Conservation (phyloP, 306 rosid species). For the Pterocarpus santalinus region DNA sequence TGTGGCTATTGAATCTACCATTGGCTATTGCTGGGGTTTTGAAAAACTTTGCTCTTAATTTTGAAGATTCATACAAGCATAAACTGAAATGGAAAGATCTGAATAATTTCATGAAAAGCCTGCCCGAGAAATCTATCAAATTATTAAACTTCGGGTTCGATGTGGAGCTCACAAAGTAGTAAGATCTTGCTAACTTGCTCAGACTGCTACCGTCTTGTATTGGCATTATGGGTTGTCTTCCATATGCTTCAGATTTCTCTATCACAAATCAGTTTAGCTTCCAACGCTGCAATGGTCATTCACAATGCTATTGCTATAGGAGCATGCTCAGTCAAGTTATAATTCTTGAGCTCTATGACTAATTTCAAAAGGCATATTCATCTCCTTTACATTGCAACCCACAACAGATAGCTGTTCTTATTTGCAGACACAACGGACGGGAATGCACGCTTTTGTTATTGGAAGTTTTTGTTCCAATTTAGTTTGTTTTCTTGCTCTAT, state of each 20-base stretch:
- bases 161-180: constrained; percentile 23
- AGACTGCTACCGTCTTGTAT: constrained; percentile 6
- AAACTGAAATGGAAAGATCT: constrained; percentile 2
- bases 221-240: constrained; percentile 13
- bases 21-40: constrained; percentile 18
- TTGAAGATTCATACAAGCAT: constrained; percentile 35
- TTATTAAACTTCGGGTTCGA: not conserved
- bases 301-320: not conserved
- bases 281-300: constrained; percentile 19
- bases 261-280: not conserved
- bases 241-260: not conserved
- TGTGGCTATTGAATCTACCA: constrained; percentile 13
- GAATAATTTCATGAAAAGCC: constrained; percentile 1
- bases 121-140: constrained; percentile 31
- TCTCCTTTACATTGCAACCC: constrained; percentile 15
- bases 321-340: constrained; percentile 33
- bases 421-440: not conserved
- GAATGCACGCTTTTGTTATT: not conserved
- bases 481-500: not conserved
- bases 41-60: constrained; percentile 11
- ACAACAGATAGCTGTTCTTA: constrained; percentile 1
- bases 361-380: constrained; percentile 10
- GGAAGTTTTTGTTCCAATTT: not conserved
- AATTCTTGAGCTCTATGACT: constrained; percentile 9
- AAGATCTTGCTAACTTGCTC: constrained; percentile 30